Base-by-base conservation (phyloP, 345 rosid species). In the Gossypium mustelinum region DNA sequence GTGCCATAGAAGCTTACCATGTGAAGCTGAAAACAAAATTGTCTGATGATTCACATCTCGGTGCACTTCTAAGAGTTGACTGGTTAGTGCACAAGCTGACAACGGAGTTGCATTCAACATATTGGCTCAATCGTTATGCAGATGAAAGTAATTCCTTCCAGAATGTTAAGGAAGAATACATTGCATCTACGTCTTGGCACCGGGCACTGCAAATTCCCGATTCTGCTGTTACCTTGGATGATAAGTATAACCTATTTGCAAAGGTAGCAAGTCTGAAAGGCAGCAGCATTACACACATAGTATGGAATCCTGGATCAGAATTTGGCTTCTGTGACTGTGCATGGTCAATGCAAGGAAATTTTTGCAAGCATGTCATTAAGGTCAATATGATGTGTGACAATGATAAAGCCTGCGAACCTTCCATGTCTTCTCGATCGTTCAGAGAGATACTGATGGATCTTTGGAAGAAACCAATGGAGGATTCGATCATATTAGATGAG, bases 1-100 rank as follows among this genome's bases (percentile, higher is more conserved):
- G 98, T 75, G 99, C 99, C 41, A 90, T 91, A 79, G 99, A 93
- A 87, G 92, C 97, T 70, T 95, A 95, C 85, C 99, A 95, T 81
- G 88, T 88, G 52, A 95, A 93, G 88, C 89, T 95, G 65, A 95
- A 93, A 86, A 79, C 83, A 11, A 90, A 90, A 73, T 71, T 95
- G 62, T 93, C 91, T 27, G 99, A 95, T 64, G 98, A 93, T 82
- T 90, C 98, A 22, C 98, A 95, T 78, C 99, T 95, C 54, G 92
- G 92, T 79, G 90, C 99, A 9, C 90, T 91, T 72, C 87, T 85
- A 78, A 93, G 99, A 86, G 97, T 89, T 60, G 98, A 93, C 78
- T 93, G 97, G 99, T 84, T 95, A 65, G 99, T 95, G 70, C 98
- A 91, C 85, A 95, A 91, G 85, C 88, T 93, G 82, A 95, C 87